Base-by-base conservation (phyloP, 2,329 filamentous ascomycete genomes). In the Parastagonospora avenae region DNA sequence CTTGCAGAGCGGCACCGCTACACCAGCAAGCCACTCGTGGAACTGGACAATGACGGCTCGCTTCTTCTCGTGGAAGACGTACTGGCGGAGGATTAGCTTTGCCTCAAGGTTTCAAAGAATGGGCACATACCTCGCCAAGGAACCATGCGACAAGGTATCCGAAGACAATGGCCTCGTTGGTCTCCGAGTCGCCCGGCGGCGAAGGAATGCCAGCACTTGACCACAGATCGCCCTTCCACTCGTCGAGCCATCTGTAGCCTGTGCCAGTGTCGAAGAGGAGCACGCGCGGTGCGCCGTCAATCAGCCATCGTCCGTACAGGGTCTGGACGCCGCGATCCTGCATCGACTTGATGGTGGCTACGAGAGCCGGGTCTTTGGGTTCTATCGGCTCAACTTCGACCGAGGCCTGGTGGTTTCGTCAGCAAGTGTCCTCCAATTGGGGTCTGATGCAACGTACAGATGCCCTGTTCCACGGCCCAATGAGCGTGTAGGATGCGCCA, bases 141-240 rank as follows among this genome's bases (percentile, higher is more conserved):
- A 97, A 97, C 94, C 94, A 99, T 29, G 94, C 92, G 38, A 97
- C 91, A 52, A 99, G 79, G 72, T 99, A 99, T 44, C 94, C 94
- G 78, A 97, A 97, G 36, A 97, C 91, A 71, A 97, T 94, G 35
- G 94, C 89, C 76, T 97, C 94, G 71, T 97, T 97, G 47, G 94
- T 97, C 80, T 99, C 94, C 45, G 92, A 88, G 69, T 99, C 94
- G 57, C 86, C 86, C 7, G 90, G 88, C 9, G 94, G 94, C 11
- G 92, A 91, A n/a, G 94, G 94, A 65, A 99, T 97, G 60, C 91
- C 90, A 24, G 93, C 89, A 8, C 87, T 85, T 63, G 92, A 91
- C 94, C 94, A 99, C 52, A 99, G 80, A 74, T 99, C 94, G 32
- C 88, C 83, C 77, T 97, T 97, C 94, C 94, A 99, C 78, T 99